phyloP scores from a whole-genome alignment of 2,329 filamentous ascomycete genomes.

The Chrysosporium queenslandicum region DNA sequence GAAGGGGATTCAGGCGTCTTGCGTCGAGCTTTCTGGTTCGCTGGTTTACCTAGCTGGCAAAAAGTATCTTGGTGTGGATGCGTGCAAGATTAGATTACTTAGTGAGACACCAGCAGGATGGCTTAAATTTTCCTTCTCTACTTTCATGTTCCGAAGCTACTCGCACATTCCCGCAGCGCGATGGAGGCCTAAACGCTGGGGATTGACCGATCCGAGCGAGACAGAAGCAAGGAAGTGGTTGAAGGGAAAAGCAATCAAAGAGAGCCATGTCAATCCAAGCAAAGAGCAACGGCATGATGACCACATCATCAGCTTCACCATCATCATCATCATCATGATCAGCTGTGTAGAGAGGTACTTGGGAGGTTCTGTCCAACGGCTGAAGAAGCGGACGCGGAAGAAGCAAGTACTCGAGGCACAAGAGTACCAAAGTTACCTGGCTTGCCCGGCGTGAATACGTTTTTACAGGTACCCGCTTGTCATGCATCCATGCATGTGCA shows the following conservation, averaged over 20 bases:
- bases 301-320: too few relatives aligned
- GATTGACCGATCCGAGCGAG: not conserved
- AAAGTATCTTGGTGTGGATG: too few relatives aligned
- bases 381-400: not conserved
- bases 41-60: too few relatives aligned
- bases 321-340: too few relatives aligned
- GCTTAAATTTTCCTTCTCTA: too few relatives aligned
- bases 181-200: conserved; percentile 2
- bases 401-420: too few relatives aligned
- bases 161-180: not conserved
- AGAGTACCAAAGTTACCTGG: not conserved
- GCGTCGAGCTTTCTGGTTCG: too few relatives aligned
- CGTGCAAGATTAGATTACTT: too few relatives aligned
- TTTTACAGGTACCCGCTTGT: conserved; percentile 3
- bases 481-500: not conserved
- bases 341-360: not conserved
- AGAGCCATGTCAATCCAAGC: conserved; percentile 3
- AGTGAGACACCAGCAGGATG: too few relatives aligned
- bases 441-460: not conserved
- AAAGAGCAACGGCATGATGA: not conserved
- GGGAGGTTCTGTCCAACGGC: not conserved
- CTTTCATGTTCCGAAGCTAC: too few relatives aligned
- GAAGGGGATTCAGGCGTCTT: too few relatives aligned
- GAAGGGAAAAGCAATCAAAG: conserved; percentile 1
- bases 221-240: not conserved